These are phyloP conservation scores for Suillus luteus DNA, from an alignment of 768 basidiomycete genomes.

Conservation along the genomic window DNA sequence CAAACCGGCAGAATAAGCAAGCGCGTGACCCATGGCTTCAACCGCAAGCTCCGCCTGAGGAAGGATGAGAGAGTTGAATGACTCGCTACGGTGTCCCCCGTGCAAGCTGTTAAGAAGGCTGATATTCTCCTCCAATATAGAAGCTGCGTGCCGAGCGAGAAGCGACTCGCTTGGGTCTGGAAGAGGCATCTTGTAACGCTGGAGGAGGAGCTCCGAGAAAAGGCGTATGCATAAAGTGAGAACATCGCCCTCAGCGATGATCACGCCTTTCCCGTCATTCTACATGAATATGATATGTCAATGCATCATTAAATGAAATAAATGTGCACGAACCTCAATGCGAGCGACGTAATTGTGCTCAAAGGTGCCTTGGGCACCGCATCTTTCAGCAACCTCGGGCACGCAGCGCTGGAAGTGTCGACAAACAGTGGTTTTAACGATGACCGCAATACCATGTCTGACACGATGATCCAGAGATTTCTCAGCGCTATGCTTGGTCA, in stretches of 20 bases:
- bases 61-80: constrained; percentile 55
- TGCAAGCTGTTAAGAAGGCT: constrained; percentile 39
- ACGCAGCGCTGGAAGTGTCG: constrained; percentile 54
- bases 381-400: constrained; percentile 59
- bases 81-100: constrained; percentile 36
- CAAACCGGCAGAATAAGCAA: constrained; percentile 58
- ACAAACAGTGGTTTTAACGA: constrained; percentile 56
- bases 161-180: constrained; percentile 46
- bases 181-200: constrained; percentile 53
- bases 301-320: constrained; percentile 13
- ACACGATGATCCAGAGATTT: constrained; percentile 45
- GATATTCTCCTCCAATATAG: constrained; percentile 49
- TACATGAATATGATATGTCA: constrained; percentile 8
- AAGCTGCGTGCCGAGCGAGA: constrained; percentile 51
- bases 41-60: constrained; percentile 55
- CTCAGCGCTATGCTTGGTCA: constrained; percentile 40
- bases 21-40: constrained; percentile 64
- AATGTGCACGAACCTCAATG: constrained; percentile 45
- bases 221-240: constrained; percentile 55
- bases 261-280: constrained; percentile 52
- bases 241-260: constrained; percentile 59
- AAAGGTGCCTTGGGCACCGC: constrained; percentile 67
- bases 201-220: constrained; percentile 59
- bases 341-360: constrained; percentile 62
- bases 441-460: constrained; percentile 56